Evolutionary conservation across 2,329 filamentous ascomycete genomes (phyloP), one percentile per base, ranked within the genome.

Genomic region (Aspergillus sp.): DNA sequence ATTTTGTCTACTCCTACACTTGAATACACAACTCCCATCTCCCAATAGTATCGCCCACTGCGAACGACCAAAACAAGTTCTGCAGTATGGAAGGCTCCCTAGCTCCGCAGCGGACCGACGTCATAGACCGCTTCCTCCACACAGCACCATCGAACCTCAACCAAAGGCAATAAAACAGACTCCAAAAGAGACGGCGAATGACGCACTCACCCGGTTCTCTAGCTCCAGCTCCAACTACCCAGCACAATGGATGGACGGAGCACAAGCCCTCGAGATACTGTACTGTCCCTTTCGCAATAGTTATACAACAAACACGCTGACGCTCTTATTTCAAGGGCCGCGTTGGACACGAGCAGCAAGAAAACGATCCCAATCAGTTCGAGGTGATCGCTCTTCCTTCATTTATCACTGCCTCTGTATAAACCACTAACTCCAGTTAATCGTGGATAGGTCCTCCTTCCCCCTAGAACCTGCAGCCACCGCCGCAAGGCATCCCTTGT

Each of bases 401-500:
- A 30, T 13, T 2, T 13, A 5, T 4, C 8, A n/a, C 18, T 34
- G 3, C 4, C 8, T 24, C 18, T 34, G 3, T 6, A 5, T 42
- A 20, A 13, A 42, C 4, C 5, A 30, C 6, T 26, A 20, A 26
- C 13, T 26, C n/a, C 9, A 17, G 5, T 38, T 44, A 4, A 9
- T 11, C 9, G 8, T 5, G 5, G 15, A 36, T 36, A 87, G 81
- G 83, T 88, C 47, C 76, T 84, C 50, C 84, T 87, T 41, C 67
- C 80, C 81, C 64, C 74, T 76, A 45, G 78, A 81, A 55, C 38
- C 11, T 76, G 69, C 57, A 75, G 71, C 48, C 81, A 82, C 60
- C 81, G 85, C 55, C 82, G 85, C 64, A 85, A 84, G 73, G 85
- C 85, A 18, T 87, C 85, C 3, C 75, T 87, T 18, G 81, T 81